Base-by-base conservation (phyloP, 1,284 basidiomycete species). In the Puccinia polysora region DNA sequence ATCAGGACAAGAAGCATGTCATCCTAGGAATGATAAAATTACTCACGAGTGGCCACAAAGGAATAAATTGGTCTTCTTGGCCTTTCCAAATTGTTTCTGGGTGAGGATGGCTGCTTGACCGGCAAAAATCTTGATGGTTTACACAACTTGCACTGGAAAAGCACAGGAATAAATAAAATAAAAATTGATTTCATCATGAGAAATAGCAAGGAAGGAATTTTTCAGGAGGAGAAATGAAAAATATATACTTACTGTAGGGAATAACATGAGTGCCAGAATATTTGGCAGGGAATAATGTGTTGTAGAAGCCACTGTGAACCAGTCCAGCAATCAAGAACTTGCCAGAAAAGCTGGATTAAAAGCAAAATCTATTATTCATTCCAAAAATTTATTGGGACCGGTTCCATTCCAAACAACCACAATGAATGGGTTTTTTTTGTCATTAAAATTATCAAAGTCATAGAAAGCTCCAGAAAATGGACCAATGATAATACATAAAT, bases 391-490 rank as follows among this genome's bases (percentile, higher is more conserved):
- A 25, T 60, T 32, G 2, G 53, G 56, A 47, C 67, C 59, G 28
- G 67, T 59, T 15, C 67, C 67, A 32, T 69, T 69, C 40, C 58
- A 20, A 1, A 59, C 55, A n/a, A 69, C 25, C 18, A 69, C 67
- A n/a, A 52, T 52, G 40, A 69, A 69, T 20, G 67, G 67, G 28
- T 69, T 69, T 30, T 69, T 43, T 8, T 69, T 43, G 3, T 36
- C 15, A 1, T 30, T 40, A 36, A 47, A n/a, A 2, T 67, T 56
- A 18, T 59, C 55, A 40, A 25, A 47, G 30, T 49, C 40, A 32
- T 69, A 69, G 43, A 69, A 69, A 20, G 47, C 67, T 40, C 67
- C 67, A 49, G 55, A 25, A 28, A 69, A 69, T 28, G 65, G 65
- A 12, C 65, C 65, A 36, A n/a, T 45, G 23, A 58, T 34, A 23